Conservation (phyloP, 2,329 filamentous ascomycete genomes). For the Onygenales sp. region DNA sequence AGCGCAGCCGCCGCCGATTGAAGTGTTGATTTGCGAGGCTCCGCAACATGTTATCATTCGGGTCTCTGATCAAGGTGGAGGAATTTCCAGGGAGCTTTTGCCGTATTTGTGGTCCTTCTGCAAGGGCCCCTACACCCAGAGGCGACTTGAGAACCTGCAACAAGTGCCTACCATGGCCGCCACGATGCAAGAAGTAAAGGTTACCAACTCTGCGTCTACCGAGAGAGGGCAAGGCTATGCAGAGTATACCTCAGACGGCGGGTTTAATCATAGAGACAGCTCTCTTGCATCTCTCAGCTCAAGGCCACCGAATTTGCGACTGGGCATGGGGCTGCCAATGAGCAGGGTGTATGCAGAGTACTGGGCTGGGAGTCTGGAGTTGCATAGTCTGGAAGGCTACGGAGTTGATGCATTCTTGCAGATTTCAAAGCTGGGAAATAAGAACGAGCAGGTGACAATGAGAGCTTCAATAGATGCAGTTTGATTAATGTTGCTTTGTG, state of each 20-base stretch:
- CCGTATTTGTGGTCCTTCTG: constrained; percentile 95
- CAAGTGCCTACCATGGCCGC: constrained; percentile 86
- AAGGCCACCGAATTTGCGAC: constrained; percentile 71
- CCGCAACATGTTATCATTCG: constrained; percentile 92
- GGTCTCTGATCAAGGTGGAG: constrained; percentile 90
- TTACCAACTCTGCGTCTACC: constrained; percentile 27
- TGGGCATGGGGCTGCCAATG: constrained; percentile 90
- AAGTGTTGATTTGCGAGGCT: constrained; percentile 89
- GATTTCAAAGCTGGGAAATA: constrained; percentile 93
- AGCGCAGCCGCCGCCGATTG: constrained; percentile 64
- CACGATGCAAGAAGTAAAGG: constrained; percentile 76
- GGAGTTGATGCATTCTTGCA: constrained; percentile 93
- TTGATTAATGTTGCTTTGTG: constrained; percentile 25
- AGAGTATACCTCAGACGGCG: constrained; percentile 14
- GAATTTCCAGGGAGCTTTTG: constrained; percentile 73
- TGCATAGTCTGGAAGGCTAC: constrained; percentile 91
- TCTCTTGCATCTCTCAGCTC: constrained; percentile 74
- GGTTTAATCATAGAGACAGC: constrained; percentile 39
- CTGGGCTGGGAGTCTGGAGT: constrained; percentile 85
- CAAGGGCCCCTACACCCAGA: constrained; percentile 73
- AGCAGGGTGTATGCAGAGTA: constrained; percentile 95
- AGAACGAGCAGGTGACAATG: constrained; percentile 85
- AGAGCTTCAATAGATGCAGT: constrained; percentile 70
- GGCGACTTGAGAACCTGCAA: constrained; percentile 72
- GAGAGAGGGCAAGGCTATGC: constrained; percentile 1